Base-by-base conservation (phyloP, 495 filamentous ascomycete genomes). In the Penicillium flavigenum region DNA sequence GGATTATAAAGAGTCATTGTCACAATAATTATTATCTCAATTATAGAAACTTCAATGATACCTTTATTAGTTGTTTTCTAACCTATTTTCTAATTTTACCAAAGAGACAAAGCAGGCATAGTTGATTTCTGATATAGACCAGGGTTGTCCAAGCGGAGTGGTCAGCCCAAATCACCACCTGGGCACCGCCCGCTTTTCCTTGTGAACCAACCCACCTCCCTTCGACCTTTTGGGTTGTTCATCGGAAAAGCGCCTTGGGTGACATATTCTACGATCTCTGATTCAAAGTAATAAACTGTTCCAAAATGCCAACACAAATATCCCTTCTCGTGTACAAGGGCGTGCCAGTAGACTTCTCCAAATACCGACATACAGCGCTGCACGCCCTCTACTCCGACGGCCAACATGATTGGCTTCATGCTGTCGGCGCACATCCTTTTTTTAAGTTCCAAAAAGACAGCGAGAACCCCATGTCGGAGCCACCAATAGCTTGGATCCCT, bases 381-480 rank as follows among this genome's bases (percentile, higher is more conserved):
- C 68, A 70, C 56, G 64, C 68, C 49, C 48, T 54, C 14, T 70
- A 63, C 47, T 43, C 53, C 41, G 56, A 43, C 11, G 54, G 26
- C 1, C 31, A 43, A 51, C 47, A 54, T 10, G 56, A 58, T 27
- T 61, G 65, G 12, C 59, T 72, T 52, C 69, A 70, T 42, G 62
- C 67, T 4, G 57, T 62, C 19, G 67, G 65, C 46, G 63, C 65
- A 24, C 65, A 68, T 7, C 67, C 67, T 7, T 63, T 72, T 41
- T 72, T 70, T 52, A 42, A 60, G 17, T 72, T 72, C 5, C 64
- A 71, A 38, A 65, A 71, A 29, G 69, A 75, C 29, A 69, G 74
- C 17, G 65, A 68, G 10, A 60, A 54, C 4, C 76, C 79, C 47
- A 78, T 74, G 38, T 59, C 62, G 6, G 88, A 89, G 26, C 86